Evolutionary conservation across 352 stramenopile species (phyloP), one percentile per base, ranked within the genome.

Genomic region (Globisporangium viniferum): DNA sequence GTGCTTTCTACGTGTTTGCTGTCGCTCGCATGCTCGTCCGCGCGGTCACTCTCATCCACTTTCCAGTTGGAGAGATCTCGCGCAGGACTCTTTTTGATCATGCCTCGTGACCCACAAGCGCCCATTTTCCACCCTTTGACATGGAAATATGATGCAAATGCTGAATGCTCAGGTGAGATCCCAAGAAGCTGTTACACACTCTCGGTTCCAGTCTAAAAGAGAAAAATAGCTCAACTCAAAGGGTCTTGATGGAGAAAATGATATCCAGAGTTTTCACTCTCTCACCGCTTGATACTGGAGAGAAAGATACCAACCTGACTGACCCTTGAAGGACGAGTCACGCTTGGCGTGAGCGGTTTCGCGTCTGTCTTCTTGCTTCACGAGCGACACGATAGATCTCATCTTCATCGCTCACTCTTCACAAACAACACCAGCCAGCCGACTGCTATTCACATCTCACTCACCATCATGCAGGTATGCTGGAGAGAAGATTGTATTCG

Each of bases 1-100:
- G n/a, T 15, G 18, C 35, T 59, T 9, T 36, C 53, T 14, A 7
- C 12, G 24, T 49, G 46, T 24, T 22, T 67, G 7, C 36, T 58
- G 46, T 22, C 22, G 2, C 24, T 31, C 14, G 20, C 7, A 18
- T 53, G 54, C 51, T 31, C 20, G 0, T 57, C 4, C 5, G 48
- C 14, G 22, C 57, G 36, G 20, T 36, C 29, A 27, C 2, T 12
- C 9, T 71, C 59, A 1, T 81, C 73, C 49, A 79, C 80, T 41
- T 85, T 80, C 84, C 82, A 91, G 4, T 76, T 75, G 33, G 73
- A 73, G 1, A 87, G 71, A 35, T 76, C 70, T 18, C 74, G 71
- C 22, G 62, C 44, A 36, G 66, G 59, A 8, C 35, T 18, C 49
- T 65, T 71, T 12, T n/a, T 2, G 57, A 65, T 31, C 54, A 56